Evolutionary conservation across 1,284 basidiomycete species (phyloP).

Genomic region (Cutaneotrichosporon spelunceum): DNA sequence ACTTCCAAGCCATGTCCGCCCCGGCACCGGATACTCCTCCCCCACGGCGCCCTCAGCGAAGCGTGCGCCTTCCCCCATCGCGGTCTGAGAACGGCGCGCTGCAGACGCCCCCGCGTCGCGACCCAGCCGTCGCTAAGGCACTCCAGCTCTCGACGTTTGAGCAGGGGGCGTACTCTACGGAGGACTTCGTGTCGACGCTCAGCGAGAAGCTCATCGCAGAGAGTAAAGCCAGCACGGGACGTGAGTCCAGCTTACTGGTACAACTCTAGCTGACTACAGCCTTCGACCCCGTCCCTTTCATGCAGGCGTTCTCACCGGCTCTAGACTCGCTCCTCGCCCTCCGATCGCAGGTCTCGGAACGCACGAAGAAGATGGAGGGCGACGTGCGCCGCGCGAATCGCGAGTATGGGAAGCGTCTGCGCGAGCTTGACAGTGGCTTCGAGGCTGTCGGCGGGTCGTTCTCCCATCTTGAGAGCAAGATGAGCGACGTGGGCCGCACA

Average conservation of each 20-base stretch:
- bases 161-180: conserved; percentile 85
- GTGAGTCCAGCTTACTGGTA: conserved; percentile 55
- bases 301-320: conserved; percentile 83
- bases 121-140: conserved; percentile 62
- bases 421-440: conserved; percentile 86
- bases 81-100: background rate
- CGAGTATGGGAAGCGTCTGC: conserved; percentile 90
- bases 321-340: conserved; percentile 81
- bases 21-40: conserved; percentile 10
- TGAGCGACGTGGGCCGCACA: conserved; percentile 90
- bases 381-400: conserved; percentile 83
- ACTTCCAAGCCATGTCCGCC: conserved; percentile 5
- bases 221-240: conserved; percentile 75
- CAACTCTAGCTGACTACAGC: conserved; percentile 55
- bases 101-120: conserved; percentile 32
- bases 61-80: conserved; percentile 5
- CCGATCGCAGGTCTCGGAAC: conserved; percentile 79
- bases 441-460: conserved; percentile 82
- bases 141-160: conserved; percentile 67
- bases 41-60: conserved; percentile 15
- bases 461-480: conserved; percentile 74
- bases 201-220: conserved; percentile 81
- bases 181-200: conserved; percentile 79
- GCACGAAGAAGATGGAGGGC: conserved; percentile 87
- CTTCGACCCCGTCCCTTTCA: conserved; percentile 91